Evolutionary conservation across 2,329 filamentous ascomycete species (phyloP).

Genomic region (Plectosphaerella plurivora): DNA sequence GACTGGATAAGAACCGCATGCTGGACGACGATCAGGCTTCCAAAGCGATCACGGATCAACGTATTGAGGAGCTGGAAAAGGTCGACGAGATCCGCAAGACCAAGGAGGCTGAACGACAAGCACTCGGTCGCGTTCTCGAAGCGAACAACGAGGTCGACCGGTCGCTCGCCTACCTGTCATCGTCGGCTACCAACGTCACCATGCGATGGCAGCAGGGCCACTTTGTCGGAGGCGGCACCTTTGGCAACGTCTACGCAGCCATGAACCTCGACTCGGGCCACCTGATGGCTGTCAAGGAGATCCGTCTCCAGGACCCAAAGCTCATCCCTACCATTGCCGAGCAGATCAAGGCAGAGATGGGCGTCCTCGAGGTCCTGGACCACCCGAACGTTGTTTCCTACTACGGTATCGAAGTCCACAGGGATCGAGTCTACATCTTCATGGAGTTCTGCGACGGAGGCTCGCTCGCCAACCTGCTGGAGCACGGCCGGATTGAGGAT

Average conservation of each 20-base stretch:
- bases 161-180: conserved; percentile 88
- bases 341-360: conserved; percentile 96
- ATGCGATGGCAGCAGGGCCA: conserved; percentile 99
- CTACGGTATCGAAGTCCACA: conserved; percentile 95
- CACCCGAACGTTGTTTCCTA: conserved; percentile 98
- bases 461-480: conserved; percentile 81
- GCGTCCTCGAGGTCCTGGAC: conserved; percentile 88
- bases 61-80: conserved; percentile 65
- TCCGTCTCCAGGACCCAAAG: conserved; percentile 92
- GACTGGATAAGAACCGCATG: conserved; percentile 70
- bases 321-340: conserved; percentile 89
- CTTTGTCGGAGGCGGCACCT: conserved; percentile 93
- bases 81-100: conserved; percentile 77
- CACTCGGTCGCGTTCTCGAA: conserved; percentile 85
- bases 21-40: conserved; percentile 83
- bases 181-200: conserved; percentile 90
- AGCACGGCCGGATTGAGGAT: conserved; percentile 95
- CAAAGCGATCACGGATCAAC: conserved; percentile 68
- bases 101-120: conserved; percentile 79
- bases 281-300: conserved; percentile 98
- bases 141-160: conserved; percentile 94
- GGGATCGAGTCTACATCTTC: conserved; percentile 99
- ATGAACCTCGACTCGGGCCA: conserved; percentile 97
- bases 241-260: conserved; percentile 94
- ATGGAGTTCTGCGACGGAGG: conserved; percentile 99